These are phyloP conservation scores for Coemansia sp. DNA, from an alignment of 192 early-diverging fungal genomes.

Conservation along the genomic window DNA sequence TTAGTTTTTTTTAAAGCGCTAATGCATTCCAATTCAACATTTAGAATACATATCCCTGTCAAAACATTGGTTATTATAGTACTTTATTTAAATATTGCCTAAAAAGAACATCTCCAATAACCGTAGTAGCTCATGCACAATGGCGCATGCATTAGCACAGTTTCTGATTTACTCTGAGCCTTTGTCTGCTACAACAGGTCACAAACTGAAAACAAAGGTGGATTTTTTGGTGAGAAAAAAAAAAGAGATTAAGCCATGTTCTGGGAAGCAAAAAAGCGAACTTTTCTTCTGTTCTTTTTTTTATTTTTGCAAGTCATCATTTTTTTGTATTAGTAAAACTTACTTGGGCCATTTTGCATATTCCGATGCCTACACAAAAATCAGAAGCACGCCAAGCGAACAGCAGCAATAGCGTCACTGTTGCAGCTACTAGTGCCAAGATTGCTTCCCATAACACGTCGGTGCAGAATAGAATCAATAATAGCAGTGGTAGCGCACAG, in stretches of 20 bases:
- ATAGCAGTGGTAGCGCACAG: not conserved
- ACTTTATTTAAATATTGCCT: no score
- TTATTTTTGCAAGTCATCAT: not conserved
- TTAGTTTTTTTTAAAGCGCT: no score
- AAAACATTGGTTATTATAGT: no score
- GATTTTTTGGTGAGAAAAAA: not conserved
- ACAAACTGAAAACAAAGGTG: no score
- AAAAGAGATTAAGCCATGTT: not conserved
- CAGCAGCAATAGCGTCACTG: conserved; percentile 2
- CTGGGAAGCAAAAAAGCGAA: not conserved
- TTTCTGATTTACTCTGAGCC: not conserved
- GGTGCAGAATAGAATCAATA: not conserved
- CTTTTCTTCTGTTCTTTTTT: not conserved
- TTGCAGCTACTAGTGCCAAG: not conserved
- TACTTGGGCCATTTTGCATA: not conserved
- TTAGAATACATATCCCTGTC: no score
- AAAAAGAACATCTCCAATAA: no score
- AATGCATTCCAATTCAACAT: no score
- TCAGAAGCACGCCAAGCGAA: not conserved
- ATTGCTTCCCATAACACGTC: not conserved
- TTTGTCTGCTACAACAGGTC: not conserved
- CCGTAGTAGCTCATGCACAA: not conserved
- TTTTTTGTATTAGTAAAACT: conserved; percentile 2
- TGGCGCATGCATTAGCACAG: not conserved
- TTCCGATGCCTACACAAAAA: not conserved